Conservation (phyloP, 164 flowering plant species). For the Magnolia officinalis region DNA sequence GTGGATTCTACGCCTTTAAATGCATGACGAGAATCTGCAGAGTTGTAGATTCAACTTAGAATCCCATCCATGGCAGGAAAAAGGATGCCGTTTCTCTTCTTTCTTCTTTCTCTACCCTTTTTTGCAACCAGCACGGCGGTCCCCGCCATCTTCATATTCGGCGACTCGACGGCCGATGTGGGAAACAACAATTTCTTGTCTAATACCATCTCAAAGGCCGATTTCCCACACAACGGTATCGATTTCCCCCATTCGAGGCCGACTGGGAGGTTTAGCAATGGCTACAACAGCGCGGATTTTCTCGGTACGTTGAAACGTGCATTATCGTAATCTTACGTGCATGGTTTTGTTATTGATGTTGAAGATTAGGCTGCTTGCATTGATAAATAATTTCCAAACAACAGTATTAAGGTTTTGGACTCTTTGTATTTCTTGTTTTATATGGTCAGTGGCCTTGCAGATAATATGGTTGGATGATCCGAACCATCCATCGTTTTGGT, state of each 20-base stretch:
- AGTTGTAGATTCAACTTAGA: too few species aligned
- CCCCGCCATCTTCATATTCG: conserved; percentile 41
- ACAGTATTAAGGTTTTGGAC: background rate
- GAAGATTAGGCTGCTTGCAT: too few species aligned
- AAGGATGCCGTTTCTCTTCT: background rate
- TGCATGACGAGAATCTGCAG: too few species aligned
- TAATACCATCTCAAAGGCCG: conserved; percentile 22
- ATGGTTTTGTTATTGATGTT: too few species aligned
- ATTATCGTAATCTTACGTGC: background rate
- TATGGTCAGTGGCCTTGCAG: too few species aligned
- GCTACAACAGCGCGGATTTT: conserved; percentile 49
- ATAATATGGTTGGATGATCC: too few species aligned
- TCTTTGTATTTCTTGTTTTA: too few species aligned
- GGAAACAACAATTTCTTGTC: conserved; percentile 46
- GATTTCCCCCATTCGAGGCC: conserved; percentile 39
- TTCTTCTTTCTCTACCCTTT: conserved; percentile 14
- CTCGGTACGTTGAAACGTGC: conserved; percentile 25
- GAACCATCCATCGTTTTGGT: too few species aligned
- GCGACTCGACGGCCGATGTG: conserved; percentile 60
- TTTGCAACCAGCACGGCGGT: conserved; percentile 10
- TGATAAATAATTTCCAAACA: background rate
- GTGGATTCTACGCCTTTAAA: too few species aligned
- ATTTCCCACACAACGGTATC: conserved; percentile 44
- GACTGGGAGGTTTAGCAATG: conserved; percentile 68
- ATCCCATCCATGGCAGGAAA: too few species aligned